phyloP scores from a whole-genome alignment of 2,329 filamentous ascomycete species.

The Capronia coronata region DNA sequence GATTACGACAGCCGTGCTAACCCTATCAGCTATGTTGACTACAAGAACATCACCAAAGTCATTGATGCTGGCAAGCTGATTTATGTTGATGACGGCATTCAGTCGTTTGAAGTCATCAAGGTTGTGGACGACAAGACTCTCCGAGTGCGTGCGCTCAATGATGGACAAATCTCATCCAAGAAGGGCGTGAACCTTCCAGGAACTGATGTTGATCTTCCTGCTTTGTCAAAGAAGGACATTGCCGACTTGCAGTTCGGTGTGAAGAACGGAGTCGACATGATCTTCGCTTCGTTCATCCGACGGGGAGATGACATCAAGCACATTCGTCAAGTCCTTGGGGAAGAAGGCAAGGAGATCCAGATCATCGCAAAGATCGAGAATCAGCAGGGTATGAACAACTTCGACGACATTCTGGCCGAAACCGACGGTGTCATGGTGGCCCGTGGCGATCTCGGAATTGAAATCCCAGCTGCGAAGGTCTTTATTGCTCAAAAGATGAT shows the following conservation, averaged over 20 bases:
- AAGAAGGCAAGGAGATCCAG: constrained; percentile 92
- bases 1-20: constrained; percentile 5
- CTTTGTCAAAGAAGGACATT: constrained; percentile 97
- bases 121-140: constrained; percentile 85
- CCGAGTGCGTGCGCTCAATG: constrained; percentile 83
- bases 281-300: constrained; percentile 98
- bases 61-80: constrained; percentile 85
- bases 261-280: constrained; percentile 98
- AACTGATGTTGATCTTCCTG: constrained; percentile 95
- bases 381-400: constrained; percentile 99
- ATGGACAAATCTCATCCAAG: constrained; percentile 96
- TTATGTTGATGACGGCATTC: constrained; percentile 97
- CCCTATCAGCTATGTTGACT: constrained; percentile 75
- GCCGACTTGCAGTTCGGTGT: constrained; percentile 89
- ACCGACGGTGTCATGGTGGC: constrained; percentile 99
- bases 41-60: constrained; percentile 99
- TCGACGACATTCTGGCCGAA: constrained; percentile 88
- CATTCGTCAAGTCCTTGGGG: constrained; percentile 85
- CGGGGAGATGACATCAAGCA: constrained; percentile 85
- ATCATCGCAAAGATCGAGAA: constrained; percentile 99
- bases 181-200: constrained; percentile 99
- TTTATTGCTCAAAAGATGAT: constrained; percentile 99
- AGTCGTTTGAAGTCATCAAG: constrained; percentile 88
- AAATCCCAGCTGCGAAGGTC: constrained; percentile 96
- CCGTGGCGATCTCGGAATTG: constrained; percentile 95